phyloP scores from a whole-genome alignment of 2,329 filamentous ascomycete genomes.

The Anisogramma anomala region DNA sequence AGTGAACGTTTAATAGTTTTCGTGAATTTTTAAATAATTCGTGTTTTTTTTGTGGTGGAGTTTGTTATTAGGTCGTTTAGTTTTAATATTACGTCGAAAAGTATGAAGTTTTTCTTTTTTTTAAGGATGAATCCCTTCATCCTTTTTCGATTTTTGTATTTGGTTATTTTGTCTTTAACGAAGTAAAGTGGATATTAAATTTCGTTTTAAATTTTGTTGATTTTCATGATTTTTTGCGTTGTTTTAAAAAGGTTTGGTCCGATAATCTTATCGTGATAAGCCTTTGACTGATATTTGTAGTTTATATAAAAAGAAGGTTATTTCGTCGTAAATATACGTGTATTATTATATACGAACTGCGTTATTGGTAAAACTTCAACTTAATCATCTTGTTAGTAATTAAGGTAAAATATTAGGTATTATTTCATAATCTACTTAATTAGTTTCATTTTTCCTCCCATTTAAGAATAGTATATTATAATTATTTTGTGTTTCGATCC shows the following conservation, averaged over 20 bases:
- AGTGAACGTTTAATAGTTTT: slow-evolving; percentile 3
- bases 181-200: background rate
- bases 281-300: slow-evolving; percentile 6
- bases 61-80: slow-evolving; percentile 14
- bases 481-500: background rate
- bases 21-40: slow-evolving; percentile 14
- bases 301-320: slow-evolving; percentile 13
- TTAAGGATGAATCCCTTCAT: background rate
- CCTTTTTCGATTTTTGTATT: background rate
- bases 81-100: slow-evolving; percentile 19
- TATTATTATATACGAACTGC: slow-evolving; percentile 15
- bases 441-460: slow-evolving; percentile 10
- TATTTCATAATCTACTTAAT: background rate
- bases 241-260: background rate
- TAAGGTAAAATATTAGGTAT: slow-evolving; percentile 9
- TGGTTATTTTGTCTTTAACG: background rate
- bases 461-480: background rate
- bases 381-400: slow-evolving; percentile 15
- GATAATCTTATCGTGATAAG: background rate
- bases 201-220: background rate
- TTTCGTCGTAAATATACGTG: slow-evolving; percentile 8
- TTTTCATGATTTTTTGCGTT: background rate
- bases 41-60: slow-evolving; percentile 16
- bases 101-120: background rate
- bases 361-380: slow-evolving; percentile 9